phyloP scores from a whole-genome alignment of 2,329 filamentous ascomycete species.

The Chaetomium globosum region DNA sequence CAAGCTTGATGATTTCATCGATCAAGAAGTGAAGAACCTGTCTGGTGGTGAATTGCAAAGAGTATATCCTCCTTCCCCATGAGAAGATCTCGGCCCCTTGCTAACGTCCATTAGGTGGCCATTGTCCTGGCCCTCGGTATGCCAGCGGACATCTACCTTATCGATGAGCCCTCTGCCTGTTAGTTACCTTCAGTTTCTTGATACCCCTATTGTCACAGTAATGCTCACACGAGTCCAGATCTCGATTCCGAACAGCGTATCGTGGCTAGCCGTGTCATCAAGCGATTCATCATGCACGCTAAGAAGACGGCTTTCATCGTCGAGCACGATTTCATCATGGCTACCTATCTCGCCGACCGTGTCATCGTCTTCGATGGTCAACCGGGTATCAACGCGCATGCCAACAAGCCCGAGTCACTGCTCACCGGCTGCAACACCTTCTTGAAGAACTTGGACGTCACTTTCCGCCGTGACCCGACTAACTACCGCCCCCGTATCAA shows the following conservation, averaged over 20 bases:
- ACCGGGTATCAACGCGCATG: conserved; percentile 84
- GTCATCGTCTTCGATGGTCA: conserved; percentile 98
- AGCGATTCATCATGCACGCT: conserved; percentile 99
- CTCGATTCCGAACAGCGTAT: conserved; percentile 99
- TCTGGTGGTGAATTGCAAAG: conserved; percentile 99
- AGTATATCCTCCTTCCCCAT: conserved; percentile 53
- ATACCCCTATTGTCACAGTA: neutral
- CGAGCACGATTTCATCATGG: conserved; percentile 99
- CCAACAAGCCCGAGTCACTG: conserved; percentile 87
- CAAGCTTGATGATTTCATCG: conserved; percentile 98
- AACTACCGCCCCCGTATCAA: conserved; percentile 98
- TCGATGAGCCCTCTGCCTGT: conserved; percentile 92
- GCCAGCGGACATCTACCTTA: conserved; percentile 96
- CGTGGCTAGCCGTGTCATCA: conserved; percentile 94
- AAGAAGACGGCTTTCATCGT: conserved; percentile 99
- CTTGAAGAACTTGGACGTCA: conserved; percentile 94
- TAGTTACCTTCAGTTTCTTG: conserved; percentile 9
- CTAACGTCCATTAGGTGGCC: conserved; percentile 36
- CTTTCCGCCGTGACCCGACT: conserved; percentile 95
- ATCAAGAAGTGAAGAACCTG: conserved; percentile 98
- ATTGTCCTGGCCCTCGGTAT: conserved; percentile 96
- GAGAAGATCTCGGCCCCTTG: neutral
- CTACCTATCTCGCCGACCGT: conserved; percentile 72
- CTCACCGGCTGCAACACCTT: conserved; percentile 96
- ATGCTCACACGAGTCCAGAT: conserved; percentile 46